phyloP scores from a whole-genome alignment of 1,139 yeast genomes.

The Kurtzmaniella quercitrusa region DNA sequence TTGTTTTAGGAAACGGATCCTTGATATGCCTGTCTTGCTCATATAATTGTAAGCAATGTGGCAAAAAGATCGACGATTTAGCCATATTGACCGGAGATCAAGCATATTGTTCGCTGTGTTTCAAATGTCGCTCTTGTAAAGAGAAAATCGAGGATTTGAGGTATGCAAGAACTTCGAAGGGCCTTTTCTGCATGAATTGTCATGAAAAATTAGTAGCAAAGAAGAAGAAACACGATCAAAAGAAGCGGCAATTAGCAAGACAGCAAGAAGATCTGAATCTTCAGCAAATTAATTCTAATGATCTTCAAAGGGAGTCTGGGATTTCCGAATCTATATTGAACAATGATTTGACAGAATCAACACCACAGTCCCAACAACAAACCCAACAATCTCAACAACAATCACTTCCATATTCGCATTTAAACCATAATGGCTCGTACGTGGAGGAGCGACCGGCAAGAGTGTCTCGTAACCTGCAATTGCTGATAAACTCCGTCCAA shows the following conservation, averaged over 20 bases:
- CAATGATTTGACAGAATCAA: background rate
- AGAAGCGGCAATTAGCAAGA: slow-evolving; percentile 31
- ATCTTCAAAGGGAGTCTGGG: too few relatives aligned
- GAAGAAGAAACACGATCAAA: slow-evolving; percentile 51
- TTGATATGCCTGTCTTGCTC: slow-evolving; percentile 89
- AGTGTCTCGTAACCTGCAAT: background rate
- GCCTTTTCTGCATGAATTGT: slow-evolving; percentile 89
- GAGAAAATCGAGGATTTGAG: slow-evolving; percentile 83
- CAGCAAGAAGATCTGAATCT: slow-evolving; percentile 13
- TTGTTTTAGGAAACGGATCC: slow-evolving; percentile 90
- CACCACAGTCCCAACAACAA: background rate
- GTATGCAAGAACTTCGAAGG: slow-evolving; percentile 92
- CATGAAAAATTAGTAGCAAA: slow-evolving; percentile 80
- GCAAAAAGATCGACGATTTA: slow-evolving; percentile 85
- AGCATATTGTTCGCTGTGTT: slow-evolving; percentile 90
- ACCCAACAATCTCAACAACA: slow-evolving; percentile 7
- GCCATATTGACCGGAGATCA: slow-evolving; percentile 96
- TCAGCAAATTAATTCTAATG: slow-evolving; percentile 13
- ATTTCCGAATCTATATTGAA: too few relatives aligned
- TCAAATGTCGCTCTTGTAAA: slow-evolving; percentile 87
- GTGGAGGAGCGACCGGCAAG: background rate
- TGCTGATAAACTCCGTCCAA: background rate
- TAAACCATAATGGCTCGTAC: background rate
- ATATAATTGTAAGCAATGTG: slow-evolving; percentile 83
- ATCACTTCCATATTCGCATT: slow-evolving; percentile 2